phyloP scores from a whole-genome alignment of 306 rosid species.

The Argentina anserina region DNA sequence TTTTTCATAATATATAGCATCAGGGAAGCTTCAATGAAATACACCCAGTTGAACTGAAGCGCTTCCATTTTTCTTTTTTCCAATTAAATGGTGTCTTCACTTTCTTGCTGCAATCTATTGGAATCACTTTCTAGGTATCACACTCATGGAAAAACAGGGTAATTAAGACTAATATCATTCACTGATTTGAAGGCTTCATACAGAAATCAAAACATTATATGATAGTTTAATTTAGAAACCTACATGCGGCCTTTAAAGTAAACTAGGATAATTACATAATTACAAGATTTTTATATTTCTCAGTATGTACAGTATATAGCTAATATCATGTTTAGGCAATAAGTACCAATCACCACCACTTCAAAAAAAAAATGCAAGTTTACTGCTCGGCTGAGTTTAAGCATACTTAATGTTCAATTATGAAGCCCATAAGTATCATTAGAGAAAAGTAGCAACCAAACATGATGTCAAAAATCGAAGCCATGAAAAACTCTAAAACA shows the following conservation, averaged over 20 bases:
- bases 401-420: neutral
- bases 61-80: neutral
- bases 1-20: neutral
- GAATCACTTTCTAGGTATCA: neutral
- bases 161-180: too few species aligned
- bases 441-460: neutral
- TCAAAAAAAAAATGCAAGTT: neutral
- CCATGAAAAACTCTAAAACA: too few species aligned
- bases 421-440: neutral
- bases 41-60: neutral
- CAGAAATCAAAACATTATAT: neutral
- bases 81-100: neutral
- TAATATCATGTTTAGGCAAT: neutral
- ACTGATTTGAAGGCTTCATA: too few species aligned
- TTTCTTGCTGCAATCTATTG: neutral
- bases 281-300: neutral
- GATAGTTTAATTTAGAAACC: neutral
- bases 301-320: neutral
- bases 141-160: neutral
- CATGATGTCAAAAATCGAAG: neutral
- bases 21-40: constrained; percentile 3
- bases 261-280: neutral
- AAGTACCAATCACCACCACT: neutral
- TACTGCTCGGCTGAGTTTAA: neutral
- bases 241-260: neutral